These are phyloP conservation scores for Apiospora koreana DNA, from an alignment of 2,329 filamentous ascomycete species.

Conservation along the genomic window DNA sequence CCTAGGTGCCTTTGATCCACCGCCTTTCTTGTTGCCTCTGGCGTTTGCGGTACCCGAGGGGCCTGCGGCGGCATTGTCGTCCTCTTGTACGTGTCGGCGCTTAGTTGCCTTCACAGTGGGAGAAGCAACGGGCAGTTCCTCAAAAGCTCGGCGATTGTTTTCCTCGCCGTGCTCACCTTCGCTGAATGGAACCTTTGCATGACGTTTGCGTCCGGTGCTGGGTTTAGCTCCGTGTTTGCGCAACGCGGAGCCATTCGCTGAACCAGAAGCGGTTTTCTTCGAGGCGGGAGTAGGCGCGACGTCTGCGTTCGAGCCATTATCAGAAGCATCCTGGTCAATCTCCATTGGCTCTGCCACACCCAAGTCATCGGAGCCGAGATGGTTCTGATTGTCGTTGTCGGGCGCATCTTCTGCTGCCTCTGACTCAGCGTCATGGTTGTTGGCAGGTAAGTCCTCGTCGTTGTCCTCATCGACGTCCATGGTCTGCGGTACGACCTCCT, in stretches of 20 bases:
- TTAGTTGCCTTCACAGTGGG: slow-evolving; percentile 11
- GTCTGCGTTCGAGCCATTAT: not conserved
- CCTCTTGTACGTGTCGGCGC: slow-evolving; percentile 16
- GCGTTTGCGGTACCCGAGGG: not conserved
- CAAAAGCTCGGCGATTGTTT: slow-evolving; percentile 14
- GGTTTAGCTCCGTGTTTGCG: slow-evolving; percentile 21
- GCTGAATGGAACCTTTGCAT: slow-evolving; percentile 27
- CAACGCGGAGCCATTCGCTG: not conserved
- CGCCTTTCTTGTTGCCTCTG: not conserved
- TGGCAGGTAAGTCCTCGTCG: not conserved
- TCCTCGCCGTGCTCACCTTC: slow-evolving; percentile 14
- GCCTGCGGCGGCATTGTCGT: not conserved
- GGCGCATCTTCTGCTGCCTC: not conserved
- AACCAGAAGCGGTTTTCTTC: slow-evolving; percentile 10
- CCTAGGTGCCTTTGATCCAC: not conserved
- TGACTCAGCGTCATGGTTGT: not conserved
- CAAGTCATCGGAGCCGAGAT: slow-evolving; percentile 15
- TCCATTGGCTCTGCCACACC: slow-evolving; percentile 7
- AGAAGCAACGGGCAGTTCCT: slow-evolving; percentile 21
- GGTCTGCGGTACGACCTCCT: slow-evolving; percentile 9
- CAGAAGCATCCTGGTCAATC: not conserved
- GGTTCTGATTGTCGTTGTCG: not conserved
- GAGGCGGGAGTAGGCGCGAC: not conserved
- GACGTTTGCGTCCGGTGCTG: slow-evolving; percentile 26
- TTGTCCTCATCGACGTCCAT: slow-evolving; percentile 13